Conservation (phyloP, 2,329 filamentous ascomycete genomes). For the Nemania diffusa region DNA sequence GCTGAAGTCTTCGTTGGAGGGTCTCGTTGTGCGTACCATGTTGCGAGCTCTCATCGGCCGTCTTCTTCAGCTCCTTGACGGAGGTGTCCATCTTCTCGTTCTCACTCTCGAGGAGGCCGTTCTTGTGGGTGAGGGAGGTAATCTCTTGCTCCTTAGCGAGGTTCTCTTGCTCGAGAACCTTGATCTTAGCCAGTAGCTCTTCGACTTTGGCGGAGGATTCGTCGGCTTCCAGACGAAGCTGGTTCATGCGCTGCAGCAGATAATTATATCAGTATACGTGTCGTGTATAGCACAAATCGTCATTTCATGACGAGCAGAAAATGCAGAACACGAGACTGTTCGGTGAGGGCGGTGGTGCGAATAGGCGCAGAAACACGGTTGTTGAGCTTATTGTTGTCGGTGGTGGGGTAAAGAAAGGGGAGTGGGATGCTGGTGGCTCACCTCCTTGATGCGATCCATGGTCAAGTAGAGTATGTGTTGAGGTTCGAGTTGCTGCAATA, state of each 20-base stretch:
- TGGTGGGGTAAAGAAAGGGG: conserved; percentile 49
- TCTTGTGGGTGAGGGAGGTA: conserved; percentile 95
- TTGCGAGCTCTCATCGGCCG: conserved; percentile 82
- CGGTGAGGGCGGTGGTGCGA: conserved; percentile 7
- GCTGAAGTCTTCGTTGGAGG: conserved; percentile 89
- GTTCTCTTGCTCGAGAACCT: conserved; percentile 92
- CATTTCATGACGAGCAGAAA: not conserved
- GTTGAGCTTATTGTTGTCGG: conserved; percentile 35
- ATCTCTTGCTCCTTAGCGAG: conserved; percentile 98
- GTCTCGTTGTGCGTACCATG: conserved; percentile 91
- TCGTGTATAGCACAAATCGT: conserved; percentile 7
- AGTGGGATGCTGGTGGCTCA: conserved; percentile 59
- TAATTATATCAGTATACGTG: conserved; percentile 22
- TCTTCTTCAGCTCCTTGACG: conserved; percentile 88
- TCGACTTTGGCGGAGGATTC: conserved; percentile 83
- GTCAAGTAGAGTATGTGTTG: conserved; percentile 47
- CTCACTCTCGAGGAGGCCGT: conserved; percentile 86
- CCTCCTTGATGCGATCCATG: conserved; percentile 93
- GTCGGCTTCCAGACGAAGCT: conserved; percentile 93
- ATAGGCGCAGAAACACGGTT: conserved; percentile 6
- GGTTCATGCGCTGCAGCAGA: conserved; percentile 84
- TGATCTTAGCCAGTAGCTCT: conserved; percentile 88
- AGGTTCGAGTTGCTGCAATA: conserved; percentile 44
- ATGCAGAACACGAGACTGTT: not conserved
- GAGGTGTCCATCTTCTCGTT: conserved; percentile 90